A percentile compares a stretch with the other conserved stretches of the same genome.
These are phyloP conservation scores for Astragalus glycyphyllos DNA, from an alignment of 306 rosid species.

Conservation along the genomic window DNA sequence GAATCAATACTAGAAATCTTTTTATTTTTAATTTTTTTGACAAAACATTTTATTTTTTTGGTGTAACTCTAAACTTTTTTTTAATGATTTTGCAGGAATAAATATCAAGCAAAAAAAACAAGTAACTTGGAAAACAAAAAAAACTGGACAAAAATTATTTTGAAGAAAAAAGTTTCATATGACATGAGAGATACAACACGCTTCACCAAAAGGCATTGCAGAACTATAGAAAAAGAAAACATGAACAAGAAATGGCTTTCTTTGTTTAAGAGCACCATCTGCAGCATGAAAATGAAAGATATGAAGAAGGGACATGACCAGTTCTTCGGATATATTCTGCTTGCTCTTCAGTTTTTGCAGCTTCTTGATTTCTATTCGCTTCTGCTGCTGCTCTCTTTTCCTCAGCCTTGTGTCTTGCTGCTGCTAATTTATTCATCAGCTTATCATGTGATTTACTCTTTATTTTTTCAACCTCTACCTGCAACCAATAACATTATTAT, in stretches of 20 bases:
- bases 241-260: slow-evolving; percentile 21
- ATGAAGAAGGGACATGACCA: slow-evolving; percentile 74
- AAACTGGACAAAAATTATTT: slow-evolving; percentile 33
- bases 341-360: slow-evolving; percentile 81
- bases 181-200: slow-evolving; percentile 34
- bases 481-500: slow-evolving; percentile 34
- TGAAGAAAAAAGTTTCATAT: slow-evolving; percentile 31
- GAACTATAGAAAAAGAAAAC: slow-evolving; percentile 27
- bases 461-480: slow-evolving; percentile 92
- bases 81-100: neutral
- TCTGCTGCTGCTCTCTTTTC: slow-evolving; percentile 86
- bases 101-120: slow-evolving; percentile 4
- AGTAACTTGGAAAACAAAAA: slow-evolving; percentile 12
- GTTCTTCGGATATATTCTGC: slow-evolving; percentile 77
- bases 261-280: slow-evolving; percentile 73
- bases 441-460: slow-evolving; percentile 73
- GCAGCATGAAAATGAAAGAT: slow-evolving; percentile 67
- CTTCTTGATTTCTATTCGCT: slow-evolving; percentile 72
- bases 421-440: slow-evolving; percentile 85
- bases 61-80: neutral
- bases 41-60: neutral
- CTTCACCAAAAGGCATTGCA: slow-evolving; percentile 32
- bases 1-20: too few relatives aligned
- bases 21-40: too few relatives aligned
- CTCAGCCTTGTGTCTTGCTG: slow-evolving; percentile 85